Evolutionary conservation across 495 filamentous ascomycete genomes (phyloP).

Genomic region (Talaromyces trachyspermus): DNA sequence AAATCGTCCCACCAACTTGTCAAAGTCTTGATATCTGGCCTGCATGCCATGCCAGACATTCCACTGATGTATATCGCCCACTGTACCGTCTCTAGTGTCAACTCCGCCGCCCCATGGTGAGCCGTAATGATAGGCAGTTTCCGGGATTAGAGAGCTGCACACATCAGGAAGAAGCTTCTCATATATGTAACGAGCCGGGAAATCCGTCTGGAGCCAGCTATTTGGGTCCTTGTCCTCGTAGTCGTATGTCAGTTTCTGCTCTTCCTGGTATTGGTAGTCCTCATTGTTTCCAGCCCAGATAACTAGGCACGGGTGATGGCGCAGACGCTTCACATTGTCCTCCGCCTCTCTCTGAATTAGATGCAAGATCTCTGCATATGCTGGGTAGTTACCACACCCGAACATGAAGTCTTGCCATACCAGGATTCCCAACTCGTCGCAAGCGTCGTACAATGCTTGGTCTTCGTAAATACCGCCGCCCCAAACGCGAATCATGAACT

Average conservation of each 20-base stretch:
- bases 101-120: slow-evolving; percentile 63
- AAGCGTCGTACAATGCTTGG: slow-evolving; percentile 63
- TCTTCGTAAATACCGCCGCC: slow-evolving; percentile 74
- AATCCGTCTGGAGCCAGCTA: slow-evolving; percentile 62
- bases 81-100: slow-evolving; percentile 57
- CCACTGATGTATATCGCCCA: slow-evolving; percentile 87
- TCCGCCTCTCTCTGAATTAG: no score
- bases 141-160: slow-evolving; percentile 45
- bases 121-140: slow-evolving; percentile 61
- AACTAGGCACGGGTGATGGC: slow-evolving; percentile 69
- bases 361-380: no score
- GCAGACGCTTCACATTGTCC: slow-evolving; percentile 58
- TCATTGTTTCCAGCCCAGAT: slow-evolving; percentile 82
- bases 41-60: slow-evolving; percentile 81
- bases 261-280: slow-evolving; percentile 72
- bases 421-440: slow-evolving; percentile 70
- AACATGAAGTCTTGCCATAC: slow-evolving; percentile 86
- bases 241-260: slow-evolving; percentile 44
- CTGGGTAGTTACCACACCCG: slow-evolving; percentile 74
- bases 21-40: slow-evolving; percentile 72
- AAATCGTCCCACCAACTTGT: slow-evolving; percentile 67
- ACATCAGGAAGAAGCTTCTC: slow-evolving; percentile 68
- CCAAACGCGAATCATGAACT: slow-evolving; percentile 62
- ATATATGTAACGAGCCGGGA: slow-evolving; percentile 77
- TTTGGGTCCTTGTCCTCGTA: slow-evolving; percentile 57